Evolutionary conservation across 2,329 filamentous ascomycete species (phyloP), one percentile per base, ranked within the genome.

Genomic region (Ceratocystis eucalypticola): DNA sequence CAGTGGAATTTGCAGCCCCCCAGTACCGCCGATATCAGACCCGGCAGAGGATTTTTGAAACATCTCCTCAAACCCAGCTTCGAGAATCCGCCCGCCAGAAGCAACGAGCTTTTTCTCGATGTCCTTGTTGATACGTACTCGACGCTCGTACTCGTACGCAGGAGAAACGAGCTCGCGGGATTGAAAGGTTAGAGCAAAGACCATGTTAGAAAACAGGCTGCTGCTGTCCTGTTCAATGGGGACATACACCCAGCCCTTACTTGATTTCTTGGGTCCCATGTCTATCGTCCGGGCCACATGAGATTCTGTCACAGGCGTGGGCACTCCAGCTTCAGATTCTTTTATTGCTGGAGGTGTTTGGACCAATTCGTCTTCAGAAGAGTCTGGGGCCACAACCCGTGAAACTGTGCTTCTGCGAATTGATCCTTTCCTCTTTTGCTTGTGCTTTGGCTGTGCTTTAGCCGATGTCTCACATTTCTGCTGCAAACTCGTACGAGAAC

Each of bases 111-210:
- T 77, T 1, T 78, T 79, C 44, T 83, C 83, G 1, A 94, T 70
- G 33, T 74, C 72, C 74, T 61, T 77, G 72, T 69, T 83, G 70
- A 61, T 74, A 71, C 71, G 74, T 72, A 41, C 76, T 75, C 74
- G 76, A 53, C 74, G 71, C 2, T 71, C 72, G 61, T 74, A 75
- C 7, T 84, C 83, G 20, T 84, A 80, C 7, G 76, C 76, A 17
- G 79, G 80, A 64, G 84, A 80, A 1, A 82, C 79, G 1, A 79
- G 77, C 50, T 77, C 76, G 33, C 75, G 76, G 0, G 76, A 74
- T 70, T 80, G 80, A 69, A 91, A 89, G 0, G 91, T 93, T 10
- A 96, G 82, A 0, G 91, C 91, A 75, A 97, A 96, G 0, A 84
- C 85, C 91, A 96, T 96, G 53, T 86, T 85, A 0, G 82, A 76